Evolutionary conservation across 179 eudicot genomes (phyloP).

Genomic region (Camellia oleifera): DNA sequence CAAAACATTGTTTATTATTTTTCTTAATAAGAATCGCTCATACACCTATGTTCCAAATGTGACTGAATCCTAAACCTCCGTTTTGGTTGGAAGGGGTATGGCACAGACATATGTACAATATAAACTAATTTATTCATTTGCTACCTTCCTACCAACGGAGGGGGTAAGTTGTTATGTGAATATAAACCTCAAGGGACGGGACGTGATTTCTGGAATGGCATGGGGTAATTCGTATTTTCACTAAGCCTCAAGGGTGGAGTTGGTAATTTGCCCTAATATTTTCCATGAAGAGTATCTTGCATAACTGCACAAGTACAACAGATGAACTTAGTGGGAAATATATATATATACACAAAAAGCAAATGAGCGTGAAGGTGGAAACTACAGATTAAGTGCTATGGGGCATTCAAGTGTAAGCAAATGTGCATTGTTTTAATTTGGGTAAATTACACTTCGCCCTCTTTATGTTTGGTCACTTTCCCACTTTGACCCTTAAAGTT

Average conservation of each 20-base stretch:
- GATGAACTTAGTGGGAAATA: neutral
- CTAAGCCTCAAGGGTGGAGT: too few species aligned
- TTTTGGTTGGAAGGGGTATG: neutral
- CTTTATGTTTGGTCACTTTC: too few species aligned
- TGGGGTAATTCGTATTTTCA: too few species aligned
- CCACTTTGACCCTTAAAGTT: too few species aligned
- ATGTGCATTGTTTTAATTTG: conserved; percentile 5
- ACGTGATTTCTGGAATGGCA: too few species aligned
- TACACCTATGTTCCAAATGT: neutral
- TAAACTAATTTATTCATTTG: conserved; percentile 2
- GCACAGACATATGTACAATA: too few species aligned
- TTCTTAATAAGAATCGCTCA: neutral
- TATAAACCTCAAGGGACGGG: too few species aligned
- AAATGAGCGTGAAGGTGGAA: neutral
- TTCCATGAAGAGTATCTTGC: neutral
- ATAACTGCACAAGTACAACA: neutral
- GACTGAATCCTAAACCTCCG: neutral
- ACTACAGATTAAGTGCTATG: neutral
- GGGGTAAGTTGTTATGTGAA: too few species aligned
- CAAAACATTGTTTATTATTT: neutral
- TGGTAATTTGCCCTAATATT: too few species aligned
- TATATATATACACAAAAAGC: neutral
- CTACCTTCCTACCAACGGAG: neutral
- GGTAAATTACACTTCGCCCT: too few species aligned
- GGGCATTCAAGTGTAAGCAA: neutral